These are phyloP conservation scores for Pittosporum tobira DNA, from an alignment of 129 eudicot species.

Conservation along the genomic window DNA sequence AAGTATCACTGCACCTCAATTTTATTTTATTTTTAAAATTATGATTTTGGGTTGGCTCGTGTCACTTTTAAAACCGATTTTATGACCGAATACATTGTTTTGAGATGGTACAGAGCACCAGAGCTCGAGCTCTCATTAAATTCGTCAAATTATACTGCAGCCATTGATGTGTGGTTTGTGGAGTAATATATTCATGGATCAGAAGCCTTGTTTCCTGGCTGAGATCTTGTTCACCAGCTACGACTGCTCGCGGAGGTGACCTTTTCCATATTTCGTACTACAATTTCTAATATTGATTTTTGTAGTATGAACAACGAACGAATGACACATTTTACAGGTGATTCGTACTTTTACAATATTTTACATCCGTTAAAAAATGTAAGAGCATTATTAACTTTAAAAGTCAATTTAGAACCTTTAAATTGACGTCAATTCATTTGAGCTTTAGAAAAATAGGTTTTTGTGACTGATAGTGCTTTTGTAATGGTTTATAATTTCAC, in stretches of 20 bases:
- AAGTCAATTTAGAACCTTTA: no score
- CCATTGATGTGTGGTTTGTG: conserved; percentile 92
- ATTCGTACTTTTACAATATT: background rate
- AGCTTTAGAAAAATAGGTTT: no score
- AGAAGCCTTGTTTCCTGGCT: conserved; percentile 86
- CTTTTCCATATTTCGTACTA: background rate
- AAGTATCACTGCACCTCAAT: no score
- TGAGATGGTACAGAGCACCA: conserved; percentile 93
- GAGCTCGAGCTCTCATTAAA: conserved; percentile 76
- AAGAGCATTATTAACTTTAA: no score
- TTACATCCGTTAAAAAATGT: no score
- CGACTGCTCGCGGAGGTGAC: conserved; percentile 79
- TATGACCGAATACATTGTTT: conserved; percentile 88
- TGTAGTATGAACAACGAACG: no score
- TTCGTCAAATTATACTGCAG: conserved; percentile 77
- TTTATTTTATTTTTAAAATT: conserved; percentile 26
- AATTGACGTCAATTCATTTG: no score
- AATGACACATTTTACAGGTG: background rate
- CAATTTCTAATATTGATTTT: no score
- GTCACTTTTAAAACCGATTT: conserved; percentile 84
- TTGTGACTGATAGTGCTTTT: no score
- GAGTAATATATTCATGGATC: conserved; percentile 85
- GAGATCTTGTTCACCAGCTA: conserved; percentile 85
- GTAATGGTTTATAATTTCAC: no score
- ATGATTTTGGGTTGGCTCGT: conserved; percentile 92